A percentile compares a stretch with the other conserved stretches of the same genome.
Evolutionary conservation across 768 basidiomycete genomes (phyloP).

Genomic region (Porpolomopsis calyptriformis): DNA sequence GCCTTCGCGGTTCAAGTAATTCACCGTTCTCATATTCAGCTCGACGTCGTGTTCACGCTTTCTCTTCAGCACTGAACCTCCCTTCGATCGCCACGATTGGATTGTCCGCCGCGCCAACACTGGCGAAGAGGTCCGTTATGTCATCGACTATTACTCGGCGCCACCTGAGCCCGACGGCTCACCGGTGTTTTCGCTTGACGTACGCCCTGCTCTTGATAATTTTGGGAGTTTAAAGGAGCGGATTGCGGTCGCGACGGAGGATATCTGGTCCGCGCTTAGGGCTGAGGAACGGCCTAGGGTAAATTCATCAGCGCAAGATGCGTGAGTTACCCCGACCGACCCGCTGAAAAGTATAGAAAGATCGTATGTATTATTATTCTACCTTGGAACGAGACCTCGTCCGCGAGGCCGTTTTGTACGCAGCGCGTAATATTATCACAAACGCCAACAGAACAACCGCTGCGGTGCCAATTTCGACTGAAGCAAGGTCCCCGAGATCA

Average conservation of each 20-base stretch:
- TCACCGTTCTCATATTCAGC: slow-evolving; percentile 6
- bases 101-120: slow-evolving; percentile 71
- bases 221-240: slow-evolving; percentile 67
- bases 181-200: slow-evolving; percentile 92
- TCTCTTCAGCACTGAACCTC: slow-evolving; percentile 67
- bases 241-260: slow-evolving; percentile 57
- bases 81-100: slow-evolving; percentile 99
- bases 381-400: neutral
- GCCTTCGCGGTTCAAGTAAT: slow-evolving; percentile 84
- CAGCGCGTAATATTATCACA: slow-evolving; percentile 24
- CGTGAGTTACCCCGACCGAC: neutral
- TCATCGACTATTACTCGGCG: slow-evolving; percentile 97
- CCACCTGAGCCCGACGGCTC: slow-evolving; percentile 83
- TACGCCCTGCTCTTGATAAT: slow-evolving; percentile 87
- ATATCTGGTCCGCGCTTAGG: slow-evolving; percentile 46
- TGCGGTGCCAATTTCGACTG: slow-evolving; percentile 34
- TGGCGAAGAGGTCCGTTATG: slow-evolving; percentile 82
- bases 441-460: slow-evolving; percentile 30
- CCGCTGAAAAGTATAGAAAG: neutral
- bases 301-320: neutral
- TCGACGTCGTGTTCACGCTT: neutral
- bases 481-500: slow-evolving; percentile 21
- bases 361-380: neutral
- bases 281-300: slow-evolving; percentile 11
- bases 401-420: slow-evolving; percentile 15